Base-by-base conservation (phyloP, 2,329 filamentous ascomycete species). In the Ciborinia camelliae region DNA sequence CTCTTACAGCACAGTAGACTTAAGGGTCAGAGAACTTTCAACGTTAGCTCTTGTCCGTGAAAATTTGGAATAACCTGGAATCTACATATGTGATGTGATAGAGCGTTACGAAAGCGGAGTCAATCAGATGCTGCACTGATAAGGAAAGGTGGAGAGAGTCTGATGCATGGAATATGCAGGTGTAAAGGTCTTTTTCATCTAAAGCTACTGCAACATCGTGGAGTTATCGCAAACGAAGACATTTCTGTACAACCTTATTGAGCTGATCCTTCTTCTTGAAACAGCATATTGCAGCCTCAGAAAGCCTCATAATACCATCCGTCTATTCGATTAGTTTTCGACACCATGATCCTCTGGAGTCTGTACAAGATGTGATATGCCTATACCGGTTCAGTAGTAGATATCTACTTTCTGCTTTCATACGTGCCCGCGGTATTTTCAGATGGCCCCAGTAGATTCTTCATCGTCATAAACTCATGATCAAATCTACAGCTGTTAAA, bases 231-330 rank as follows among this genome's bases (percentile, higher is more conserved):
- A 30, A 54, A 37, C 52, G 23, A 57, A 32, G 26, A 30, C 18
- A 32, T 32, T 45, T 41, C 41, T n/a, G 54, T 41, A 32, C 26
- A 57, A 57, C 54, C 39, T 58, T 28, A 47, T 18, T 18, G 28
- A 58, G 41, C 54, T 47, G 54, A 58, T 58, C 54, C 43, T 45
- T 45, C 43, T 45, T 45, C 54, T 58, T 47, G 54, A 58, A 58
- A 58, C 28, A 23, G 39, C n/a, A n/a, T 20, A 28, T 43, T 43
- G 53, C 53, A 57, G 53, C 53, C 37, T 18, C n/a, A 1, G 41
- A 23, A 58, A 43, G 26, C 41, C 54, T 20, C 28, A 12, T 35
- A 28, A 58, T 45, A 58, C 39, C 15, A 47, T 9, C 10, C 12
- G 26, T 45, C n/a, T n/a, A n/a, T n/a, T n/a, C n/a, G n/a, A n/a